Base-by-base conservation (phyloP, 139 green algal species). In the Ettlia oleoabundans region DNA sequence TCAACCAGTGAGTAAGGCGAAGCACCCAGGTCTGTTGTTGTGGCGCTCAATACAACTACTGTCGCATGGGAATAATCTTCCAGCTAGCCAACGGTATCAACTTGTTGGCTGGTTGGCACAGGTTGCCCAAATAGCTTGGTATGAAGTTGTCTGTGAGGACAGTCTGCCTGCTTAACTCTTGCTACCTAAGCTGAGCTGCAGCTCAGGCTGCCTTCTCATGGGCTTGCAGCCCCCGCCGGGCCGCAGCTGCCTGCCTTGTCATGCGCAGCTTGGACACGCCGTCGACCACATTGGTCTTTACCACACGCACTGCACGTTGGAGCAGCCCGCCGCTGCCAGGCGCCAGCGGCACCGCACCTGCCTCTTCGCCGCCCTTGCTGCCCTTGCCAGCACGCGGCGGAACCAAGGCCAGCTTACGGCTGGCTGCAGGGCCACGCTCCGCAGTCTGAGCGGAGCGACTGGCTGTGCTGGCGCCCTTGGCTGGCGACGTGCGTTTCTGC, bases 401-500 rank as follows among this genome's bases (percentile, higher is more conserved):
- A 19, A 4, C 26, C 24, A 55, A 9, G 35, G n/a, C 69, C 69
- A 63, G 65, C 65, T 22, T 33, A 32, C 65, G 3, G 33, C 35
- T 42, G 65, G 37, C 43, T 32, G 70, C 70, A 63, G 30, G 24
- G 40, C 40, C 21, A 3, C 38, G 55, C 55, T 65, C 55, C 5
- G 55, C 21, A 9, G 0, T 26, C 67, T 37, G 40, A 22, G 9
- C 4, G n/a, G 70, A 0, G 22, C 52, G 70, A 24, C 40, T 77
- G 42, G n/a, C n/a, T n/a, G n/a, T n/a, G n/a, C n/a, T n/a, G n/a
- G 37, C 61, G 1, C 38, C 28, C 24, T 81, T 81, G 40, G 26
- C n/a, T 24, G 75, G 75, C 0, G 75, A 81, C 3, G n/a, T 18
- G 6, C 61, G 58, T 58, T 81, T 81, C 37, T 62, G 58, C 75